Evolutionary conservation across 139 green algal genomes (phyloP), one percentile per base, ranked within the genome.

Genomic region (Parachlorella kessleri): DNA sequence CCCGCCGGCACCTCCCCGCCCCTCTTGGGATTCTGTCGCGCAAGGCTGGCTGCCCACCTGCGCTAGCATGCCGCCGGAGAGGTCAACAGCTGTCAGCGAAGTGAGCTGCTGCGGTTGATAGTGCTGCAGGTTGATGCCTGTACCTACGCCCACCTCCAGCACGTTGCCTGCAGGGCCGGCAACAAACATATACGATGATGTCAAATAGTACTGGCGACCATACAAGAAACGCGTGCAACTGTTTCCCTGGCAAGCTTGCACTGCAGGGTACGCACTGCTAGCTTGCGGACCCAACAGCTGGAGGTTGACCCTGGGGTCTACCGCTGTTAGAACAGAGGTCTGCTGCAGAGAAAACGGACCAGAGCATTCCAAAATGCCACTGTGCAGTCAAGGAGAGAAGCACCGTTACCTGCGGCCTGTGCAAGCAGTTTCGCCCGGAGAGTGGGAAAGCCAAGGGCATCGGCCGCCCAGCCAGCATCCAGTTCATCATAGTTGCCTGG

Each of bases 71-170:
- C 69, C 39, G 9, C 71, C 32, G 65, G 75, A 91, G 10, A 85
- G 55, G 81, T 96, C 92, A 33, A 87, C 84, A 4, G 90, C 80
- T 0, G 83, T 89, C 4, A 95, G 54, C 3, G 75, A 82, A 18
- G 30, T 73, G 24, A 88, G 55, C 10, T 23, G 66, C 66, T 28
- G 70, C 6, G 40, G 26, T 7, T 8, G 1, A 72, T 95, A 96
- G 75, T 91, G 85, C 7, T 70, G 76, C 33, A 96, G 71, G 73
- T 95, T 96, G 3, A 93, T 70, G 3, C 91, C 91, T 3, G 92
- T 96, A 32, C 92, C 92, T 9, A 89, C 88, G 14, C 75, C 90
- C 5, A 92, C 83, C 48, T 96, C 92, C 68, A 96, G 72, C 18
- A 94, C 89, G 30, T 92, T 71, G 9, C 90, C 90, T 80, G 48